Conservation (phyloP, 1,139 yeast species). For the Pichia cactophila region DNA sequence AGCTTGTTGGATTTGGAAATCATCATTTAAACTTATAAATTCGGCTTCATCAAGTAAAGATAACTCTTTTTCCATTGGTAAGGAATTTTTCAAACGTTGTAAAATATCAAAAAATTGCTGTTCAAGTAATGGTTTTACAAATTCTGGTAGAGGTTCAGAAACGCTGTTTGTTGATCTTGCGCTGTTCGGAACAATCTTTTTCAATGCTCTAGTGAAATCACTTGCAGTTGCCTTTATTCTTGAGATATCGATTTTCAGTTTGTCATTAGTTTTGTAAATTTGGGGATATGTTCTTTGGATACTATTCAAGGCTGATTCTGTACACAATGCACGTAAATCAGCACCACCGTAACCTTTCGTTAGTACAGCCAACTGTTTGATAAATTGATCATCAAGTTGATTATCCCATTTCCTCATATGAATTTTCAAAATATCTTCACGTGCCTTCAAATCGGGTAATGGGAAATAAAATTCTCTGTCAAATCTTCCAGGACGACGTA, state of each 20-base stretch:
- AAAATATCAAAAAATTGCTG: constrained; percentile 42
- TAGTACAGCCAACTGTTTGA: constrained; percentile 61
- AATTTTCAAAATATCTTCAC: constrained; percentile 70
- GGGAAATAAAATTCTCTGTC: constrained; percentile 97
- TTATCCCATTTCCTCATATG: constrained; percentile 81
- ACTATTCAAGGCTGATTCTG: constrained; percentile 78
- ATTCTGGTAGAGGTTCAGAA: constrained; percentile 74
- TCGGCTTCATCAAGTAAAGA: constrained; percentile 65
- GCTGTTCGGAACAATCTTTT: constrained; percentile 85
- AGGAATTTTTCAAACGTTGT: constrained; percentile 43
- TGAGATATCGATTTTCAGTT: constrained; percentile 64
- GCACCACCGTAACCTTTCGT: constrained; percentile 99
- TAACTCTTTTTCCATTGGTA: constrained; percentile 56
- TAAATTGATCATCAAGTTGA: constrained; percentile 36
- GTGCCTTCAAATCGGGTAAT: constrained; percentile 73
- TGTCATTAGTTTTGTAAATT: constrained; percentile 71
- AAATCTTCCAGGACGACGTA: constrained; percentile 94
- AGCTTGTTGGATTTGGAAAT: constrained; percentile 55
- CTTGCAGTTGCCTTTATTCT: constrained; percentile 70
- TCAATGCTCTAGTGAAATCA: constrained; percentile 83
- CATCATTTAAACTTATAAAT: constrained; percentile 56
- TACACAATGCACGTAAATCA: constrained; percentile 86
- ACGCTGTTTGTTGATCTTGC: constrained; percentile 69
- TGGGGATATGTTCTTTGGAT: constrained; percentile 93
- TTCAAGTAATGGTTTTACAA: constrained; percentile 55